Percentiles rank a stretch among this genome's conserved stretches.
Evolutionary conservation across 1,284 basidiomycete species (phyloP).

Genomic region (Moesziomyces aphidis): DNA sequence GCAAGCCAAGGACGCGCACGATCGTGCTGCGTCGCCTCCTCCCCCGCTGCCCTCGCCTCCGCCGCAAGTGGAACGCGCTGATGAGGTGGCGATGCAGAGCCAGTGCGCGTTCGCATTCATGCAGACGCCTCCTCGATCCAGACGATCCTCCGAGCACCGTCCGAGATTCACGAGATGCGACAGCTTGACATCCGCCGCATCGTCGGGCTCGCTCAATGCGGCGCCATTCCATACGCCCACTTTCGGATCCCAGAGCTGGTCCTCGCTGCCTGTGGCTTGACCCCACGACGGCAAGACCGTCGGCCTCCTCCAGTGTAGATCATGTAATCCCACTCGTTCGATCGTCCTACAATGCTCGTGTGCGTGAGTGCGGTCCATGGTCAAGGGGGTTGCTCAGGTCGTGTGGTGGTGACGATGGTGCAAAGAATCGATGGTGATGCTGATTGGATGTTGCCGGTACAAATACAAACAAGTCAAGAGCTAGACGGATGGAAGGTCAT

Average conservation of each 20-base stretch:
- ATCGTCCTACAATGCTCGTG: too few relatives aligned
- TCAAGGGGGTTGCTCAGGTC: neutral
- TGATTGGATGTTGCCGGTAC: constrained; percentile 19
- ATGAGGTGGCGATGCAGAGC: constrained; percentile 3
- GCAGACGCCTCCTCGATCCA: constrained; percentile 22
- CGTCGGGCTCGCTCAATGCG: constrained; percentile 1
- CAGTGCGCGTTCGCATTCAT: constrained; percentile 2
- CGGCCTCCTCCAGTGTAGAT: neutral
- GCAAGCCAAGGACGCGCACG: constrained; percentile 1
- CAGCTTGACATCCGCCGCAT: constrained; percentile 19
- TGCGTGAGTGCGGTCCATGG: too few relatives aligned
- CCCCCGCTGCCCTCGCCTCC: constrained; percentile 19
- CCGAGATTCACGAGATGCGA: constrained; percentile 8
- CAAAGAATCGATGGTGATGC: constrained; percentile 1
- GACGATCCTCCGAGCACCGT: constrained; percentile 6
- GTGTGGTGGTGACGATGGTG: neutral
- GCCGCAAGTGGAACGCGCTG: neutral
- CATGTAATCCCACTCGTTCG: neutral
- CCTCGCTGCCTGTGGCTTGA: constrained; percentile 14
- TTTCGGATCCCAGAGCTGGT: constrained; percentile 21
- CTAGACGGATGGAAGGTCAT: neutral
- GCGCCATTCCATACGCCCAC: constrained; percentile 36
- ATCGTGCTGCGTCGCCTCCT: constrained; percentile 11
- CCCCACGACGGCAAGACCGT: neutral
- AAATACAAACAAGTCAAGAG: constrained; percentile 21